Evolutionary conservation across 345 rosid species (phyloP).

Genomic region (Euphorbia tirucalli): DNA sequence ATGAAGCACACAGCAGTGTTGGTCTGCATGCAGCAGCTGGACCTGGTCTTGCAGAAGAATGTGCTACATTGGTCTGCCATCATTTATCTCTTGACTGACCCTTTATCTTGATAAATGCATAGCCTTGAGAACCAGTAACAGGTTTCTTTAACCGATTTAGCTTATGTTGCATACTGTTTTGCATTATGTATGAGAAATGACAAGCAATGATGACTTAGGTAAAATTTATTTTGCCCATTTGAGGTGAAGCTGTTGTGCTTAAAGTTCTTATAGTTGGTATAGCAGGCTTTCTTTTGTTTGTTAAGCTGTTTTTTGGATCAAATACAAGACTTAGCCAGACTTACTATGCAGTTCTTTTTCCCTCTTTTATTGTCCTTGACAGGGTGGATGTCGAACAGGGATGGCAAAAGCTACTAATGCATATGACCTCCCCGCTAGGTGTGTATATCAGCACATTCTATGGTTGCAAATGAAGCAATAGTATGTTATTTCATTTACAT

Average conservation of each 20-base stretch:
- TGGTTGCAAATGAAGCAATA: conserved; percentile 4
- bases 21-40: conserved; percentile 99
- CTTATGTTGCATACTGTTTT: too few relatives aligned
- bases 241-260: neutral
- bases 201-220: neutral
- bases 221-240: neutral
- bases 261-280: neutral
- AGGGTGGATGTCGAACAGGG: conserved; percentile 99
- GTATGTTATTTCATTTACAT: conserved; percentile 3
- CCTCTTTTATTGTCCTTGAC: conserved; percentile 26
- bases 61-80: conserved; percentile 65
- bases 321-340: conserved; percentile 13
- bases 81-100: conserved; percentile 1
- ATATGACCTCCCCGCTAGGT: conserved; percentile 98
- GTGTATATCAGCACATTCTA: conserved; percentile 19
- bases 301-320: neutral
- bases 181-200: conserved; percentile 1
- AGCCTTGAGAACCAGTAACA: neutral
- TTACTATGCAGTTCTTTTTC: conserved; percentile 21
- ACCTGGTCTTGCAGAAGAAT: conserved; percentile 93
- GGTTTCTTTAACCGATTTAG: neutral
- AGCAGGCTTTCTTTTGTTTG: conserved; percentile 7
- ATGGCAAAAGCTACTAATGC: conserved; percentile 95
- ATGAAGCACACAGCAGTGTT: conserved; percentile 85
- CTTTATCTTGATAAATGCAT: conserved; percentile 6